Evolutionary conservation across 768 basidiomycete species (phyloP).

Genomic region (Mrakia gelida): DNA sequence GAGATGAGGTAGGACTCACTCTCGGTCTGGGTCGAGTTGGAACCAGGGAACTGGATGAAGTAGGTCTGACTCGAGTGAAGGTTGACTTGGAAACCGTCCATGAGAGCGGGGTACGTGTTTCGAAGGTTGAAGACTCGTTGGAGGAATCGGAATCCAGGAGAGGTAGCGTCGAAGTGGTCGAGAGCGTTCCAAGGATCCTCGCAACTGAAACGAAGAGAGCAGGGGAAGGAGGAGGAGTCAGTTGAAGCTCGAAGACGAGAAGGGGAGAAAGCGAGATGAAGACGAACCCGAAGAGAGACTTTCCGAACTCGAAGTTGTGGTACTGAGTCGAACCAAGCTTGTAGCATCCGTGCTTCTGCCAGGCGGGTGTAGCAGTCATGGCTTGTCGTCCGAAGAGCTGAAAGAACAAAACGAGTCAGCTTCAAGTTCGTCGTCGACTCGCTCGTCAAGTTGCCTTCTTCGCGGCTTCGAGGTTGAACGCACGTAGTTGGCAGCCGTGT

Average conservation of each 20-base stretch:
- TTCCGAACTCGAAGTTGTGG: slow-evolving; percentile 84
- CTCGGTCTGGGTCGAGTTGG: slow-evolving; percentile 72
- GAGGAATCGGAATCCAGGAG: slow-evolving; percentile 49
- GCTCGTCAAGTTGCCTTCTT: background rate
- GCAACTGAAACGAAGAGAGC: slow-evolving; percentile 48
- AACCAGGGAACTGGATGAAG: slow-evolving; percentile 73
- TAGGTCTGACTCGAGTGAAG: slow-evolving; percentile 81
- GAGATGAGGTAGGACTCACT: slow-evolving; percentile 34
- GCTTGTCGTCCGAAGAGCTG: slow-evolving; percentile 69
- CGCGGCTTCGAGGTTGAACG: background rate
- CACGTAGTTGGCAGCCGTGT: slow-evolving; percentile 74
- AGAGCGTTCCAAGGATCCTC: slow-evolving; percentile 84
- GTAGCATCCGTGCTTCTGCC: slow-evolving; percentile 92
- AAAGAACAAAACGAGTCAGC: background rate
- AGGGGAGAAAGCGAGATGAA: background rate
- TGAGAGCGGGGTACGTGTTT: slow-evolving; percentile 61
- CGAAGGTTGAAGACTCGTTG: slow-evolving; percentile 63
- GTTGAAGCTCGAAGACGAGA: background rate
- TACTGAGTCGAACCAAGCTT: slow-evolving; percentile 83
- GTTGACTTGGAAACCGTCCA: slow-evolving; percentile 79
- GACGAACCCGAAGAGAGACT: slow-evolving; percentile 58
- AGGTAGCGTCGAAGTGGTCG: slow-evolving; percentile 81
- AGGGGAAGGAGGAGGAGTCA: background rate
- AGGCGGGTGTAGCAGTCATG: slow-evolving; percentile 76
- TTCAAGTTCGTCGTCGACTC: no score